These are phyloP conservation scores for Aspergillus fumigatiaffinis DNA, from an alignment of 2,329 filamentous ascomycete species.

Conservation along the genomic window DNA sequence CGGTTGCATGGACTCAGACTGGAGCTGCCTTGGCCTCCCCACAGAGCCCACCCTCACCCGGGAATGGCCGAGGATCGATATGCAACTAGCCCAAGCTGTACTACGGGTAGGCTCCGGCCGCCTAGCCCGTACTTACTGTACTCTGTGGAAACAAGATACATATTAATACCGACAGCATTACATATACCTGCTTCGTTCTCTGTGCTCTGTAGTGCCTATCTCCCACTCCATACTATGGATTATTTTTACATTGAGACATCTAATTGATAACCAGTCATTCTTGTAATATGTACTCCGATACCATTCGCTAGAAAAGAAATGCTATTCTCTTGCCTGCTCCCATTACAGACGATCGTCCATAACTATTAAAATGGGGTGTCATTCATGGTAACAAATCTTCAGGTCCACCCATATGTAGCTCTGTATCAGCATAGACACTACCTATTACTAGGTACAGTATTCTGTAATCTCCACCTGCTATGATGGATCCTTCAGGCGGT, in stretches of 20 bases:
- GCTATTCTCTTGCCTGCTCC: not conserved
- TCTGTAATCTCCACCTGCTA: not conserved
- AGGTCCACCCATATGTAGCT: not conserved
- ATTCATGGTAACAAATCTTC: not conserved
- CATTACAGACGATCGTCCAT: not conserved
- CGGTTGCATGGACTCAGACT: slow-evolving; percentile 30
- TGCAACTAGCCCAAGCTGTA: not conserved
- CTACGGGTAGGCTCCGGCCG: not conserved
- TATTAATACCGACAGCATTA: not conserved
- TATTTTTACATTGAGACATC: not conserved
- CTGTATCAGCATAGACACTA: not conserved
- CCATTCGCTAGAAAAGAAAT: not conserved
- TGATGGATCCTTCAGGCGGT: not conserved
- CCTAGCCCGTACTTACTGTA: no score
- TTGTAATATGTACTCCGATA: not conserved
- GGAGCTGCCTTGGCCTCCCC: slow-evolving; percentile 6
- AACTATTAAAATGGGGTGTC: not conserved
- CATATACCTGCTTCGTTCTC: not conserved
- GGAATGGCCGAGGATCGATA: slow-evolving; percentile 20
- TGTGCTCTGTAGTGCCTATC: not conserved
- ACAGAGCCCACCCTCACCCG: slow-evolving; percentile 16
- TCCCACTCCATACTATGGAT: not conserved
- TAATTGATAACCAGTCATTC: not conserved
- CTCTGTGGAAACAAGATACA: no score
- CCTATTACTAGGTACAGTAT: not conserved